These are phyloP conservation scores for Colletotrichum eleusines DNA, from an alignment of 2,329 filamentous ascomycete genomes.

Conservation along the genomic window DNA sequence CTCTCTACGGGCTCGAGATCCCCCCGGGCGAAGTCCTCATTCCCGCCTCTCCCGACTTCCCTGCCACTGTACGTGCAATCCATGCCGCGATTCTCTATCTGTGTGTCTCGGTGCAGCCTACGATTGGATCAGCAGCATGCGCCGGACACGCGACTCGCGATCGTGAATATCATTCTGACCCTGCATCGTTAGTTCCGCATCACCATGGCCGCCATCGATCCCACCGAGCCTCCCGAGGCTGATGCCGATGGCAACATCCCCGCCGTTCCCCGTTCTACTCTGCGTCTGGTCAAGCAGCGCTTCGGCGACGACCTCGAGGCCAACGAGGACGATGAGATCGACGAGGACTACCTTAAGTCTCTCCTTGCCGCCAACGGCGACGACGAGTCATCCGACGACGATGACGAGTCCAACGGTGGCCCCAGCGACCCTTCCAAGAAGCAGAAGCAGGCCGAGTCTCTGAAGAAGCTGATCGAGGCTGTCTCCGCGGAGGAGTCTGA, in stretches of 20 bases:
- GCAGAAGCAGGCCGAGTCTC: slow-evolving; percentile 81
- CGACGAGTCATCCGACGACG: slow-evolving; percentile 57
- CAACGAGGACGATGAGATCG: slow-evolving; percentile 73
- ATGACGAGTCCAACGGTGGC: slow-evolving; percentile 79
- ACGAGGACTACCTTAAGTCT: slow-evolving; percentile 73
- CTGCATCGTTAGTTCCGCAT: slow-evolving; percentile 81
- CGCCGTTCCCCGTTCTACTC: slow-evolving; percentile 79
- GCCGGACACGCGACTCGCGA: slow-evolving; percentile 5
- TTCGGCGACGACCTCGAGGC: slow-evolving; percentile 66
- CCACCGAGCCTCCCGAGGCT: slow-evolving; percentile 78
- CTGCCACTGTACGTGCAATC: slow-evolving; percentile 78
- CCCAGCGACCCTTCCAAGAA: slow-evolving; percentile 93
- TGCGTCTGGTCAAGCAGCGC: slow-evolving; percentile 88
- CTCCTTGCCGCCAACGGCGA: slow-evolving; percentile 68
- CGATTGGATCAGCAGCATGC: slow-evolving; percentile 10
- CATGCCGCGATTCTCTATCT: neutral
- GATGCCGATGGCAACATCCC: slow-evolving; percentile 73
- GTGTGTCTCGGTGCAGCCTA: neutral
- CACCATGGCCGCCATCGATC: slow-evolving; percentile 98
- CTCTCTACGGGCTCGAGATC: slow-evolving; percentile 92
- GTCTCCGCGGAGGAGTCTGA: slow-evolving; percentile 69
- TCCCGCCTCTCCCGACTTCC: slow-evolving; percentile 81
- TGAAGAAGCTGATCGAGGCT: slow-evolving; percentile 81
- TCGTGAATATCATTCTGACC: slow-evolving; percentile 48
- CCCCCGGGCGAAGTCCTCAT: slow-evolving; percentile 86